These are phyloP conservation scores for Prunus yedoensis DNA, from an alignment of 331 rosid genomes.

Conservation along the genomic window DNA sequence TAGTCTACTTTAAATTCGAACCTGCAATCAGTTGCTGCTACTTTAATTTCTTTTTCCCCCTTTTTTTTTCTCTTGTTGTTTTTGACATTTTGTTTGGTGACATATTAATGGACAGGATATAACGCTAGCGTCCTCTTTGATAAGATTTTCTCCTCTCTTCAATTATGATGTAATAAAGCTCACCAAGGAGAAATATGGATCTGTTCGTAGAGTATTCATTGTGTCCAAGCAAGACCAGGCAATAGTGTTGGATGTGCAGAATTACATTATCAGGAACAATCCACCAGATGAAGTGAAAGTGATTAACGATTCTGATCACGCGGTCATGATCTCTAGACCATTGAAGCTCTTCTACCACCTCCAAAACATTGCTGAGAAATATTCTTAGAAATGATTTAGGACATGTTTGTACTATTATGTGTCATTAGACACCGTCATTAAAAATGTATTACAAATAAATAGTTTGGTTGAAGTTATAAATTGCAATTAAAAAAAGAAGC, in stretches of 20 bases:
- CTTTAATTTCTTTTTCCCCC: background rate
- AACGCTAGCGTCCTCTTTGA: background rate
- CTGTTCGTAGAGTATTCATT: slow-evolving; percentile 24
- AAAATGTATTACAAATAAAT: too few species aligned
- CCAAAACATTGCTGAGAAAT: slow-evolving; percentile 31
- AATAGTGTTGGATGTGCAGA: slow-evolving; percentile 28
- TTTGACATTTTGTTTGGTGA: too few species aligned
- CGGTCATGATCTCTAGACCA: slow-evolving; percentile 49
- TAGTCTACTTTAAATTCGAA: too few species aligned
- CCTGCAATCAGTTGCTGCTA: too few species aligned
- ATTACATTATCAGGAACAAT: slow-evolving; percentile 31
- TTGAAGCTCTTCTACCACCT: slow-evolving; percentile 27
- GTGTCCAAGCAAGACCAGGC: slow-evolving; percentile 28
- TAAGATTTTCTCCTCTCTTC: slow-evolving; percentile 12
- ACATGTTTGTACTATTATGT: too few species aligned
- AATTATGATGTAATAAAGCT: slow-evolving; percentile 1
- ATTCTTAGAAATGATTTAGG: background rate
- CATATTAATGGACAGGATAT: slow-evolving; percentile 1
- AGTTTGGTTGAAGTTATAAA: too few species aligned
- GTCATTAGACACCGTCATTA: too few species aligned
- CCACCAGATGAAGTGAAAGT: slow-evolving; percentile 32
- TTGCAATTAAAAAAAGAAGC: too few species aligned
- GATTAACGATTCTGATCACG: slow-evolving; percentile 41
- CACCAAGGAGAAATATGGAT: slow-evolving; percentile 15
- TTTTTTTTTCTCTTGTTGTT: too few species aligned